These are phyloP conservation scores for Sclerotinia minor DNA, from an alignment of 2,329 filamentous ascomycete genomes.

Conservation along the genomic window DNA sequence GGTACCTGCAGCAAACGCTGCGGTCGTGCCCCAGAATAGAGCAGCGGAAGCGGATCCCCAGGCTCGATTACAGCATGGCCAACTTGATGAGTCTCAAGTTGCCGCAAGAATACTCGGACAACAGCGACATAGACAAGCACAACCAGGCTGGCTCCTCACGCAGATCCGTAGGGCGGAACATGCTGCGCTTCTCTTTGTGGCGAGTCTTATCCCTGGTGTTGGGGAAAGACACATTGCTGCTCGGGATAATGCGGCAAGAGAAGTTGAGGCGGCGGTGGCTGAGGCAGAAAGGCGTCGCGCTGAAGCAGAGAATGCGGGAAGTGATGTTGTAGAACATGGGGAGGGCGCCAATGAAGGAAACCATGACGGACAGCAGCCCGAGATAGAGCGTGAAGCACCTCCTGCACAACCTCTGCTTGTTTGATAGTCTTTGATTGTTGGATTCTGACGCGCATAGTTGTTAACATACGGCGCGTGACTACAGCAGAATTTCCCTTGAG, in stretches of 20 bases:
- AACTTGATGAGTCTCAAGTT: constrained; percentile 51
- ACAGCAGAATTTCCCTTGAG: neutral
- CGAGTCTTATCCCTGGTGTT: constrained; percentile 65
- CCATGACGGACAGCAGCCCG: constrained; percentile 2
- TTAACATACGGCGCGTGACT: neutral
- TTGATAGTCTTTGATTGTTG: constrained; percentile 3
- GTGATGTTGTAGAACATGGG: neutral
- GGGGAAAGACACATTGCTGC: constrained; percentile 61
- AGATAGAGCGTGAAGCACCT: constrained; percentile 19
- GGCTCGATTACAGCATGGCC: constrained; percentile 29
- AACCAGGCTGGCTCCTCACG: constrained; percentile 52
- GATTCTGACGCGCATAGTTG: neutral
- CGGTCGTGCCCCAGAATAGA: constrained; percentile 37
- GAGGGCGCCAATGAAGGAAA: neutral
- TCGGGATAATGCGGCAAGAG: constrained; percentile 40
- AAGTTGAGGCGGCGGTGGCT: constrained; percentile 33
- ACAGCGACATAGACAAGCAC: constrained; percentile 44
- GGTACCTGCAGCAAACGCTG: constrained; percentile 40
- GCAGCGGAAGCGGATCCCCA: constrained; percentile 22
- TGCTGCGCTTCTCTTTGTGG: constrained; percentile 62
- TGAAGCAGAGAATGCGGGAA: constrained; percentile 27
- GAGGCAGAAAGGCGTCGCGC: constrained; percentile 26
- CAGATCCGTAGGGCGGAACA: constrained; percentile 58
- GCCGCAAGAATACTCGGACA: constrained; percentile 56
- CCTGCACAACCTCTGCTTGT: constrained; percentile 30